These are phyloP conservation scores for Ambrosiella cleistominuta DNA, from an alignment of 2,329 filamentous ascomycete genomes.

Conservation along the genomic window DNA sequence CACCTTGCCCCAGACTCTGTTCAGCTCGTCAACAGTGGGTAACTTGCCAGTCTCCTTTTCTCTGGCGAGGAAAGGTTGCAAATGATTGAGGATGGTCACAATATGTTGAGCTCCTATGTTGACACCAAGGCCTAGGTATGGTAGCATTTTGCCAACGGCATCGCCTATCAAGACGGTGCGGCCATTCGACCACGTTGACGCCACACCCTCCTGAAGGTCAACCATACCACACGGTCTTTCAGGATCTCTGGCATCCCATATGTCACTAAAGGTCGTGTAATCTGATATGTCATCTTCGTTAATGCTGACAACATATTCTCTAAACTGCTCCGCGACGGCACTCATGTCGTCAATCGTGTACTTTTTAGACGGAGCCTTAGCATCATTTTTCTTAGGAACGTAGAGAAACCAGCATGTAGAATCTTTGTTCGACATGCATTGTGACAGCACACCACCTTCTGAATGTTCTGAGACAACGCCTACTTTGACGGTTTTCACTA, in stretches of 20 bases:
- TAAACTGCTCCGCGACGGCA: background rate
- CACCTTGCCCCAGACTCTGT: background rate
- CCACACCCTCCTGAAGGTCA: conserved; percentile 20
- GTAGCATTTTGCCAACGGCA: conserved; percentile 20
- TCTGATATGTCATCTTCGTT: background rate
- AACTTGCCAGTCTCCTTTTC: background rate
- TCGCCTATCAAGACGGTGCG: conserved; percentile 21
- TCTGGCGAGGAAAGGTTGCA: background rate
- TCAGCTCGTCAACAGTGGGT: background rate
- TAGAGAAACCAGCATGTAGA: conserved; percentile 6
- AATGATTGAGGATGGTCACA: conserved; percentile 15
- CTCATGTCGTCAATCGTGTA: background rate
- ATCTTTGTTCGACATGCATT: background rate
- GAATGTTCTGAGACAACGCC: background rate
- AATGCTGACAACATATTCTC: background rate
- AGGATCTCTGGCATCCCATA: conserved; percentile 2
- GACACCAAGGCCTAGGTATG: conserved; percentile 19
- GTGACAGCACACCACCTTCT: background rate
- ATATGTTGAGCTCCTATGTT: conserved; percentile 20
- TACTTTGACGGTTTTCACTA: background rate
- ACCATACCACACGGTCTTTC: conserved; percentile 14
- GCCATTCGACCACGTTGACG: conserved; percentile 18
- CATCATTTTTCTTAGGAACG: background rate
- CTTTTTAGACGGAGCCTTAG: background rate
- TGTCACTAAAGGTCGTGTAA: background rate